These are phyloP conservation scores for Wickerhamomyces strasburgensis DNA, from an alignment of 805 yeast genomes.

Conservation along the genomic window DNA sequence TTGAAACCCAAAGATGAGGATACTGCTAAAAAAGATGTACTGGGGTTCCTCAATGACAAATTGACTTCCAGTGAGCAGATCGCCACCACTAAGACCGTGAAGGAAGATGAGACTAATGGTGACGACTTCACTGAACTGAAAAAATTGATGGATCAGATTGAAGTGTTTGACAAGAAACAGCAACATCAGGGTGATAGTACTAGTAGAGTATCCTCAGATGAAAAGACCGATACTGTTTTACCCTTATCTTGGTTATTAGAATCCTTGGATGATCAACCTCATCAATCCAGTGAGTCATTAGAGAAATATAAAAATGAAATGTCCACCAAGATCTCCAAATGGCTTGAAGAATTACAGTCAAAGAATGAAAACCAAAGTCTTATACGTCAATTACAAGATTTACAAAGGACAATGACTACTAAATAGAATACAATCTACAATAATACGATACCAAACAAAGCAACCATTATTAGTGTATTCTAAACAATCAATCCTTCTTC, in stretches of 20 bases:
- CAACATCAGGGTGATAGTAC: neutral
- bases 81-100: too few relatives aligned
- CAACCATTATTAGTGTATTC: too few relatives aligned
- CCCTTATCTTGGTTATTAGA: too few relatives aligned
- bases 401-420: slow-evolving; percentile 4
- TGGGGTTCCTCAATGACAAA: slow-evolving; percentile 12
- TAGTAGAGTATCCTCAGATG: neutral
- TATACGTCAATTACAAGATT: slow-evolving; percentile 13
- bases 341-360: slow-evolving; percentile 7
- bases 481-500: slow-evolving; percentile 85
- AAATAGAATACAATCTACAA: too few relatives aligned
- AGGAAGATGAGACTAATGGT: too few relatives aligned
- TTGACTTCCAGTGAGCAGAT: neutral
- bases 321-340: slow-evolving; percentile 4
- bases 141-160: slow-evolving; percentile 21
- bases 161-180: slow-evolving; percentile 11
- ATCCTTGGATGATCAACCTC: slow-evolving; percentile 2
- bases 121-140: slow-evolving; percentile 12
- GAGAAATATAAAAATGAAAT: slow-evolving; percentile 6
- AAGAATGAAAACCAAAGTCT: slow-evolving; percentile 3
- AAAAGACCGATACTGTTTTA: too few relatives aligned
- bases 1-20: slow-evolving; percentile 1
- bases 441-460: too few relatives aligned
- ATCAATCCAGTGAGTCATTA: neutral
- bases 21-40: slow-evolving; percentile 8